Base-by-base conservation (phyloP, 2,329 filamentous ascomycete genomes). In the Aureobasidium zeae region DNA sequence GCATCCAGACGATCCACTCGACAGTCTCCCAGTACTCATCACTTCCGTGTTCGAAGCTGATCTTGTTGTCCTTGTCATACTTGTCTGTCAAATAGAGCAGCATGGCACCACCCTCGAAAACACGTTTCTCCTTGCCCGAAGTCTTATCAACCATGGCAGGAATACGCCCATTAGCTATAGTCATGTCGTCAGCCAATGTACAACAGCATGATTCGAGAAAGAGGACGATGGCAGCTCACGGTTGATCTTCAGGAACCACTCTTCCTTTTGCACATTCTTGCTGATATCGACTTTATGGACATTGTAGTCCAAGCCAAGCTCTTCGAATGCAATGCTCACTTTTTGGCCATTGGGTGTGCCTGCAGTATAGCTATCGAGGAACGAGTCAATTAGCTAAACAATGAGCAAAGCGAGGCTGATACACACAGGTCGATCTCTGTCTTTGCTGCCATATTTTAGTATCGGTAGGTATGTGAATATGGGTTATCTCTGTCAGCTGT, bases 31-130 rank as follows among this genome's bases (percentile, higher is more conserved):
- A 63, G 47, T 70, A 65, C 25, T 68, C 61, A 11, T 58, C 55
- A 2, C 59, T 59, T 10, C 64, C 66, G n/a, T 60, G 58, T 0
- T 61, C 56, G 47, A 69, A 71, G 44, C 56, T 64, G 47, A 72
- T 61, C 44, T 57, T 63, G 41, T 61, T 55, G 9, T 53, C 48
- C 7, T 37, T 46, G 49, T 71, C 68, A 47, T 71, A 71, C 31
- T 60, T 61, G 17, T 66, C 59, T 28, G 53, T 56, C 9, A 72
- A 56, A 44, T 71, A 72, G 17, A 66, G 56, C 59, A 70, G 62
- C 34, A 71, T 65, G 1, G 65, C 58, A 5, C 64, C 66, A 34
- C 63, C 64, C 48, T 71, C 67, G 49, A 71, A 71, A 25, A 70
- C 35, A 12, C 53, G 49, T 34, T 53, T 51, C 1, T 42, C 39